Evolutionary conservation across 2,329 filamentous ascomycete genomes (phyloP).

Genomic region (Rugonectria rugulosa): DNA sequence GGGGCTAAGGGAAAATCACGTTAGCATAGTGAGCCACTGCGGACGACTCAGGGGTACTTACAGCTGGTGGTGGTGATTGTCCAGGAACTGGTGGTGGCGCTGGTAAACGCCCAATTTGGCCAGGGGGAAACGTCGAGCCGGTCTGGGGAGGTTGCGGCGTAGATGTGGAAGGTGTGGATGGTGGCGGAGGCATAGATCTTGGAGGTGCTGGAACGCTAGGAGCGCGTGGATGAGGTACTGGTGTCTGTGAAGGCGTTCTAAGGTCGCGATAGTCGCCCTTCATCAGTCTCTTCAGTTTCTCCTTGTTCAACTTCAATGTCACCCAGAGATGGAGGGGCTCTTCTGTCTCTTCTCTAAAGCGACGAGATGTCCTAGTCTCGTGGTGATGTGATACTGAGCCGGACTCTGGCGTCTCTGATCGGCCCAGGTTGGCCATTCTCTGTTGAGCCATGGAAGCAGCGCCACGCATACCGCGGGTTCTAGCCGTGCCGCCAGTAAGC

Average conservation of each 20-base stretch:
- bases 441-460: constrained; percentile 87
- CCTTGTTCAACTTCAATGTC: constrained; percentile 75
- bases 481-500: constrained; percentile 76
- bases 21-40: constrained; percentile 14
- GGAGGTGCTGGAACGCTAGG: constrained; percentile 41
- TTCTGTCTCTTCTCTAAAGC: constrained; percentile 79
- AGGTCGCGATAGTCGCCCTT: constrained; percentile 59
- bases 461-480: constrained; percentile 87
- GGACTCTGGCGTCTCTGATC: constrained; percentile 90
- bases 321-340: constrained; percentile 75
- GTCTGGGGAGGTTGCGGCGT: constrained; percentile 47
- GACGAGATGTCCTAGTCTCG: constrained; percentile 74
- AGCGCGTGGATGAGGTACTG: constrained; percentile 42
- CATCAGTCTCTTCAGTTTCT: constrained; percentile 73
- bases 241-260: constrained; percentile 45
- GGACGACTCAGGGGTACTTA: constrained; percentile 54
- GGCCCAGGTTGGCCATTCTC: constrained; percentile 80
- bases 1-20: constrained; percentile 64
- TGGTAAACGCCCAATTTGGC: constrained; percentile 72
- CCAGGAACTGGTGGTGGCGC: constrained; percentile 68
- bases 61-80: constrained; percentile 63
- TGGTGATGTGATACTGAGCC: constrained; percentile 66
- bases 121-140: constrained; percentile 52
- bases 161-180: constrained; percentile 46
- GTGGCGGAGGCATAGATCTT: constrained; percentile 47